Conservation (phyloP, 2,329 filamentous ascomycete species). For the Aspergillus awamori region DNA sequence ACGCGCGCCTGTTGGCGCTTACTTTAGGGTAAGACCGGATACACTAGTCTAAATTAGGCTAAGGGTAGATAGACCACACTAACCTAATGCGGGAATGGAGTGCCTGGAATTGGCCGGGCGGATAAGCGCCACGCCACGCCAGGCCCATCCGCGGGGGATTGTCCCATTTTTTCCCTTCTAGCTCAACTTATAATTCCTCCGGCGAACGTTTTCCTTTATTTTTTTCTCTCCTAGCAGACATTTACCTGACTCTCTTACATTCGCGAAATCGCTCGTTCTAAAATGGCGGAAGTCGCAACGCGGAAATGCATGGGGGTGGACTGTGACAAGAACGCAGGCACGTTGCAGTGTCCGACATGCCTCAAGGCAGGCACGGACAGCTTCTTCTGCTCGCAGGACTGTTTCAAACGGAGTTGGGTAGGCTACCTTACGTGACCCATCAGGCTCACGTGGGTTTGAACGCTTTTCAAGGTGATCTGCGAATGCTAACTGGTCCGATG, state of each 20-base stretch:
- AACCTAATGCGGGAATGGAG: background rate
- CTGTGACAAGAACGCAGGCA: constrained; percentile 82
- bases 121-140: constrained; percentile 1
- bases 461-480: background rate
- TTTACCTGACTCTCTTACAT: background rate
- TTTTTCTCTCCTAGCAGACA: background rate
- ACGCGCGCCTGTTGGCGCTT: background rate
- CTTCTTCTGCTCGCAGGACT: constrained; percentile 97
- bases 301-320: constrained; percentile 73
- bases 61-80: background rate
- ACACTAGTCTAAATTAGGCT: constrained; percentile 5
- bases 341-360: constrained; percentile 92
- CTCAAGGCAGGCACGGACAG: constrained; percentile 87
- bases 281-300: constrained; percentile 36
- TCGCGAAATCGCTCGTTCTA: constrained; percentile 1
- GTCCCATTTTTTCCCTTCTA: constrained; percentile 16
- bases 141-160: constrained; percentile 13
- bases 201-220: background rate
- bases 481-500: constrained; percentile 18
- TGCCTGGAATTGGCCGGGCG: constrained; percentile 7
- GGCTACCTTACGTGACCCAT: constrained; percentile 40
- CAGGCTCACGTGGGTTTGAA: constrained; percentile 24
- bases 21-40: background rate
- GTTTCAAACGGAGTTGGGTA: constrained; percentile 99
- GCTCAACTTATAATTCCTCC: constrained; percentile 1